A percentile compares a stretch with the other conserved stretches of the same genome.
phyloP scores from a whole-genome alignment of 208 protist species.

The Trypanosoma scelopori region DNA sequence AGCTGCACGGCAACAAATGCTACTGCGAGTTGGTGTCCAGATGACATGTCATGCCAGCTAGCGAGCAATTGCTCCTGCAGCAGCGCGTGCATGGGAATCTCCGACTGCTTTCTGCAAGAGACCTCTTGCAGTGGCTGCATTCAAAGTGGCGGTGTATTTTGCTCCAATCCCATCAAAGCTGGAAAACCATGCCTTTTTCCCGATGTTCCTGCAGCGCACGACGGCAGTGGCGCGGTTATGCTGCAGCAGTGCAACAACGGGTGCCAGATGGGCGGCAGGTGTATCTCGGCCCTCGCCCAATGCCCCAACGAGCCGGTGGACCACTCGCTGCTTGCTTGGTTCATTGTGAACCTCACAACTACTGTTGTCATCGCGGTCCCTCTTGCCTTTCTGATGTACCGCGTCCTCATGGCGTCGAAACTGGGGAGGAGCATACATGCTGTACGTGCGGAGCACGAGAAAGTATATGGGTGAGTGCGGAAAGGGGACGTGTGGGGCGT shows the following conservation, averaged over 20 bases:
- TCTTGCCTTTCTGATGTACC: background rate
- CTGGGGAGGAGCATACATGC: background rate
- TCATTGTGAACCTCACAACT: slow-evolving; percentile 9
- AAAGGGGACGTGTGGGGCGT: background rate
- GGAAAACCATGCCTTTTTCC: slow-evolving; percentile 37
- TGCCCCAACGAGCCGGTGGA: slow-evolving; percentile 21
- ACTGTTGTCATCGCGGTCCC: slow-evolving; percentile 10
- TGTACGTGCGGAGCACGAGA: background rate
- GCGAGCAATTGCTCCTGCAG: slow-evolving; percentile 40
- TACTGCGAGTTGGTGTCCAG: slow-evolving; percentile 41
- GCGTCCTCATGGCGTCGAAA: background rate
- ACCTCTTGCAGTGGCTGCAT: slow-evolving; percentile 38
- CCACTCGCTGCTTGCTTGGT: slow-evolving; percentile 11
- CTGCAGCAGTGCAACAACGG: background rate
- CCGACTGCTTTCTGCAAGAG: slow-evolving; percentile 47
- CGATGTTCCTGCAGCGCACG: background rate
- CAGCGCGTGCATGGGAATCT: slow-evolving; percentile 30
- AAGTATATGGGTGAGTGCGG: background rate
- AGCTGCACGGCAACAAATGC: slow-evolving; percentile 40
- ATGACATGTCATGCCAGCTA: slow-evolving; percentile 51
- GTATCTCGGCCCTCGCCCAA: slow-evolving; percentile 10
- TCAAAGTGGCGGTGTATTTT: slow-evolving; percentile 44
- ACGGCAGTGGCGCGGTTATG: background rate
- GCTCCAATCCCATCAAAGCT: slow-evolving; percentile 8
- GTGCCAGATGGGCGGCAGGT: slow-evolving; percentile 12